phyloP scores from a whole-genome alignment of 495 filamentous ascomycete species.

The Tricharina praecox region DNA sequence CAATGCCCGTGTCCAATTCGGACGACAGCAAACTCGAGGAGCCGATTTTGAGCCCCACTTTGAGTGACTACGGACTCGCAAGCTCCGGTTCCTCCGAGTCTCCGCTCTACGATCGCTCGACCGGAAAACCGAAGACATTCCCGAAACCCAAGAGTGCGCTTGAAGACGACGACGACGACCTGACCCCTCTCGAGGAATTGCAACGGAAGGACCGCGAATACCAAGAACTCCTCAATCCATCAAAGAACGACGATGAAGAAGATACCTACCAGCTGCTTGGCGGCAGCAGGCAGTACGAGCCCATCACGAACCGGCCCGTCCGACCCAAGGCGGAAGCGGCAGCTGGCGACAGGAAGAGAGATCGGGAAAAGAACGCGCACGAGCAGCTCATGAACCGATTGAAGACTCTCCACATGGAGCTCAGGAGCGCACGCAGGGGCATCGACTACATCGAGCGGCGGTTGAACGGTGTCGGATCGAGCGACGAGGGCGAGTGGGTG shows the following conservation, averaged over 20 bases:
- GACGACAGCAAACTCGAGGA: background rate
- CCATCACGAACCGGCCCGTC: slow-evolving; percentile 3
- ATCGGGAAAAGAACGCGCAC: slow-evolving; percentile 14
- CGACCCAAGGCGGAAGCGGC: slow-evolving; percentile 16
- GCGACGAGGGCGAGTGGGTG: slow-evolving; percentile 15
- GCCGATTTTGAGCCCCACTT: background rate
- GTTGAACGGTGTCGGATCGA: slow-evolving; percentile 14
- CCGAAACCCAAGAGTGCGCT: slow-evolving; percentile 7
- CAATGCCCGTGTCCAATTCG: background rate
- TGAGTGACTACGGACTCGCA: slow-evolving; percentile 2
- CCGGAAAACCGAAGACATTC: slow-evolving; percentile 1
- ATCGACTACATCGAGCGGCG: slow-evolving; percentile 22
- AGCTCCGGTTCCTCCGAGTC: background rate
- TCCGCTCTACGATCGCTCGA: slow-evolving; percentile 3
- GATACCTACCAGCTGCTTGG: slow-evolving; percentile 8
- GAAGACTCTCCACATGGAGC: slow-evolving; percentile 22
- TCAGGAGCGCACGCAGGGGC: slow-evolving; percentile 18
- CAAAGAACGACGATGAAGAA: slow-evolving; percentile 11
- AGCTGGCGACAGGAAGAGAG: slow-evolving; percentile 12
- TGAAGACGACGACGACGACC: slow-evolving; percentile 16
- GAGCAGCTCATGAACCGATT: slow-evolving; percentile 24
- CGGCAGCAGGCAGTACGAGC: slow-evolving; percentile 8
- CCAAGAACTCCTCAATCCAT: slow-evolving; percentile 17
- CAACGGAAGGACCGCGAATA: slow-evolving; percentile 9
- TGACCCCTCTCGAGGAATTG: slow-evolving; percentile 18